Evolutionary conservation across 805 yeast genomes (phyloP).

Genomic region (Candida taoyuanica): DNA sequence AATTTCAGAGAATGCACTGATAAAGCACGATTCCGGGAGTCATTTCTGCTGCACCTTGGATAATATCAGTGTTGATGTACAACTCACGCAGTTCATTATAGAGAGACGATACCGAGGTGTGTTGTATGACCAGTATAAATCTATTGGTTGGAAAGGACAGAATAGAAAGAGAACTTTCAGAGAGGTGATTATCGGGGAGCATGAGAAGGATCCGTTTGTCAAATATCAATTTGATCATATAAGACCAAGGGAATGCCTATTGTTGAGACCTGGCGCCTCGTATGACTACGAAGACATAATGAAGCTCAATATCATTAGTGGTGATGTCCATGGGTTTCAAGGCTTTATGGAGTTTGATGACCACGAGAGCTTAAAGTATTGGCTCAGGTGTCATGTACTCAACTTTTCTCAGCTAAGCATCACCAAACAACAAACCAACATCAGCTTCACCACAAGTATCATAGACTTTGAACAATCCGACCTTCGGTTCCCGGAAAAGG

Average conservation of each 20-base stretch:
- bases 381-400: constrained; percentile 7
- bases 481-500: constrained; percentile 9
- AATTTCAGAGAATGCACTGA: too few species aligned
- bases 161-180: constrained; percentile 14
- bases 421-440: constrained; percentile 1
- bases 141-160: constrained; percentile 1
- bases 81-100: constrained; percentile 3
- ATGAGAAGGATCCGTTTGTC: constrained; percentile 3
- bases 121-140: constrained; percentile 2
- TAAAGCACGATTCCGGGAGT: not conserved
- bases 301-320: constrained; percentile 8
- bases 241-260: constrained; percentile 14
- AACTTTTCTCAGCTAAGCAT: not conserved
- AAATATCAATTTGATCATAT: constrained; percentile 10
- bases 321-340: constrained; percentile 2
- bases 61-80: not conserved
- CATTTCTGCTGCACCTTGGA: too few species aligned
- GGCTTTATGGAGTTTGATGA: constrained; percentile 12
- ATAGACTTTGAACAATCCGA: constrained; percentile 22
- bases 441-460: constrained; percentile 13
- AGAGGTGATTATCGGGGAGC: constrained; percentile 11
- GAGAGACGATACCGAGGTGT: constrained; percentile 10
- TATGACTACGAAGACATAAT: constrained; percentile 9
- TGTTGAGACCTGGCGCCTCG: constrained; percentile 16
- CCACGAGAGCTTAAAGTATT: constrained; percentile 3